phyloP scores from a whole-genome alignment of 2,329 filamentous ascomycete species.

The Leptographium procerum region DNA sequence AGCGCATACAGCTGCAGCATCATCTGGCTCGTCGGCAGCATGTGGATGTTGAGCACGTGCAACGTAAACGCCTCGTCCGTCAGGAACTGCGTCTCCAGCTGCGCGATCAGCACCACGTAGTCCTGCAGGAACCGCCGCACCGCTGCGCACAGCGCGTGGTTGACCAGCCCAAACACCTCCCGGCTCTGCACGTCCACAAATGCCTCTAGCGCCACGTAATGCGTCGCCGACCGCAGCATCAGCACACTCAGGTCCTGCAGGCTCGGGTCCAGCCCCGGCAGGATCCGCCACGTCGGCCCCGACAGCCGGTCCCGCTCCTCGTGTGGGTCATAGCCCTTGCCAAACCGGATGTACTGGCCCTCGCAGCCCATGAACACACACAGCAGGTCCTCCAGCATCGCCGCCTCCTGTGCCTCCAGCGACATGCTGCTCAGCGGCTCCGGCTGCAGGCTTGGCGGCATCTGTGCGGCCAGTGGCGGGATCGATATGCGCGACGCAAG shows the following conservation, averaged over 20 bases:
- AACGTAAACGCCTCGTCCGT: slow-evolving; percentile 84
- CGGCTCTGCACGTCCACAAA: slow-evolving; percentile 92
- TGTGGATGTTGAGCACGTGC: slow-evolving; percentile 86
- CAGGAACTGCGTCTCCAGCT: slow-evolving; percentile 85
- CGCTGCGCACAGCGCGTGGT: slow-evolving; percentile 90
- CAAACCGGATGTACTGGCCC: slow-evolving; percentile 90
- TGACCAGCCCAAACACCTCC: slow-evolving; percentile 87
- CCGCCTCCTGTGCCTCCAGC: slow-evolving; percentile 73
- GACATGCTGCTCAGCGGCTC: slow-evolving; percentile 57
- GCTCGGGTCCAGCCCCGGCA: slow-evolving; percentile 80
- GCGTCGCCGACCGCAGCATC: slow-evolving; percentile 89
- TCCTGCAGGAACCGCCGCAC: slow-evolving; percentile 87
- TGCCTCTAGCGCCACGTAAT: slow-evolving; percentile 81
- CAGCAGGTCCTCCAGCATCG: slow-evolving; percentile 78
- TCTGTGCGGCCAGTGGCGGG: slow-evolving; percentile 60
- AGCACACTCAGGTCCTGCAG: slow-evolving; percentile 75
- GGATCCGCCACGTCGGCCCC: slow-evolving; percentile 69
- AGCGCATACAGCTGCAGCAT: slow-evolving; percentile 82
- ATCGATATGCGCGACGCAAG: slow-evolving; percentile 49
- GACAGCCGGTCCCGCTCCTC: slow-evolving; percentile 79
- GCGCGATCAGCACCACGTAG: slow-evolving; percentile 83
- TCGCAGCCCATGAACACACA: slow-evolving; percentile 98
- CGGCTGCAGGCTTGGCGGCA: slow-evolving; percentile 59
- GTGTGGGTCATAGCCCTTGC: slow-evolving; percentile 67
- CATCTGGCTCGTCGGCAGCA: slow-evolving; percentile 81